Evolutionary conservation across 371 early-diverging fungal genomes (phyloP).

Genomic region (Mucor plumbeus): DNA sequence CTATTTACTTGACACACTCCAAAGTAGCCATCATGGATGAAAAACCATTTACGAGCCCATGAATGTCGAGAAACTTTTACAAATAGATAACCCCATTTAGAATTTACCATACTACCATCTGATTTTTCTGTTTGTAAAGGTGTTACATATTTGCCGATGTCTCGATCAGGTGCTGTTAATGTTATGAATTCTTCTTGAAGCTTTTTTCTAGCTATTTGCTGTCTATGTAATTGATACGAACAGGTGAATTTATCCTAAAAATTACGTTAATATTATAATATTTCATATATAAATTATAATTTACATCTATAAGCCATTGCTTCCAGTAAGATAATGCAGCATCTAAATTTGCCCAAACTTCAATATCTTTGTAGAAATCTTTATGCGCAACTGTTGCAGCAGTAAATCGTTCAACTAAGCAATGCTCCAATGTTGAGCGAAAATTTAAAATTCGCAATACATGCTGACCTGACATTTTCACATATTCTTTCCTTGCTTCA

Average conservation of each 20-base stretch:
- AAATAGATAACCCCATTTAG: conserved; percentile 39
- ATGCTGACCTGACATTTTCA: conserved; percentile 47
- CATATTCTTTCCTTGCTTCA: conserved; percentile 65
- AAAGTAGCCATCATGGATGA: conserved; percentile 52
- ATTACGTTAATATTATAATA: neutral
- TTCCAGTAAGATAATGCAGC: conserved; percentile 30
- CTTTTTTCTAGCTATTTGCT: conserved; percentile 26
- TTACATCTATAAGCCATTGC: conserved; percentile 37
- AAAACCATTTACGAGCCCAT: conserved; percentile 59
- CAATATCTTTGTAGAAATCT: conserved; percentile 28
- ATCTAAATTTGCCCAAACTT: conserved; percentile 33
- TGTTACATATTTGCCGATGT: conserved; percentile 21
- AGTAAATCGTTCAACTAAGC: conserved; percentile 32
- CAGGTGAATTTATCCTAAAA: conserved; percentile 31
- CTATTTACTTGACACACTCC: conserved; percentile 43
- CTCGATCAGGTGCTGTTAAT: conserved; percentile 27
- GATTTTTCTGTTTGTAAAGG: neutral
- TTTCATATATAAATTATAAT: neutral
- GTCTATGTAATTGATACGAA: conserved; percentile 29
- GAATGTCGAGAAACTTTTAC: conserved; percentile 21
- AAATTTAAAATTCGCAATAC: conserved; percentile 30
- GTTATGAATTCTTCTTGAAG: conserved; percentile 34
- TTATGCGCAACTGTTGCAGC: conserved; percentile 29
- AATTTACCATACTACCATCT: neutral
- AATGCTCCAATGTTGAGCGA: conserved; percentile 33